Conservation (phyloP, 164 flowering plant species). For the Akebia trifoliata region DNA sequence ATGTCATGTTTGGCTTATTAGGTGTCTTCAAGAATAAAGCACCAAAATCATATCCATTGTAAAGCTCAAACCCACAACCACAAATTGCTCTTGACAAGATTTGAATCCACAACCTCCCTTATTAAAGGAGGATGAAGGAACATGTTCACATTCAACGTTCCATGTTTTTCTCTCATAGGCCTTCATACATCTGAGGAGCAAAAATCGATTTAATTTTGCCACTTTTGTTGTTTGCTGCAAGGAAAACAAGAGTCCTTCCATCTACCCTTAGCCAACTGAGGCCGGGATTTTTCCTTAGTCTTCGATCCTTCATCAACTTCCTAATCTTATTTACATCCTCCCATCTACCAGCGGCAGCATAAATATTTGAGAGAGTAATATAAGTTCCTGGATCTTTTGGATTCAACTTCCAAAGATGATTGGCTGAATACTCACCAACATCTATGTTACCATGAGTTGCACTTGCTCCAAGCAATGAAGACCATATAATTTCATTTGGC, state of each 20-base stretch:
- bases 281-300: conserved; percentile 16
- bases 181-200: neutral
- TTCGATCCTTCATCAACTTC: conserved; percentile 20
- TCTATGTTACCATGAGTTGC: conserved; percentile 16
- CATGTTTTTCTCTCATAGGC: neutral
- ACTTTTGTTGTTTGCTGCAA: conserved; percentile 15
- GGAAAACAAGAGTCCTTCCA: conserved; percentile 20
- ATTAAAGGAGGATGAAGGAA: too few species aligned
- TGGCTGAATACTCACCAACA: conserved; percentile 23
- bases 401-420: conserved; percentile 19
- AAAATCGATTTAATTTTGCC: neutral
- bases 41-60: too few species aligned
- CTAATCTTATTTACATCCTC: conserved; percentile 22
- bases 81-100: too few species aligned
- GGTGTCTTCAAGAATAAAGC: too few species aligned
- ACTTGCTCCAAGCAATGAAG: conserved; percentile 25
- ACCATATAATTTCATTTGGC: conserved; percentile 25
- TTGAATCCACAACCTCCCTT: too few species aligned
- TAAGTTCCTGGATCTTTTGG: conserved; percentile 29
- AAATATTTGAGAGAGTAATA: conserved; percentile 28
- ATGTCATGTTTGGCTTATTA: too few species aligned
- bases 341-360: conserved; percentile 30
- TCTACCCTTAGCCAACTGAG: conserved; percentile 19
- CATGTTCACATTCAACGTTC: too few species aligned
- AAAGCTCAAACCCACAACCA: too few species aligned